Evolutionary conservation across 164 flowering plant genomes (phyloP).

Genomic region (Liriodendron chinense): DNA sequence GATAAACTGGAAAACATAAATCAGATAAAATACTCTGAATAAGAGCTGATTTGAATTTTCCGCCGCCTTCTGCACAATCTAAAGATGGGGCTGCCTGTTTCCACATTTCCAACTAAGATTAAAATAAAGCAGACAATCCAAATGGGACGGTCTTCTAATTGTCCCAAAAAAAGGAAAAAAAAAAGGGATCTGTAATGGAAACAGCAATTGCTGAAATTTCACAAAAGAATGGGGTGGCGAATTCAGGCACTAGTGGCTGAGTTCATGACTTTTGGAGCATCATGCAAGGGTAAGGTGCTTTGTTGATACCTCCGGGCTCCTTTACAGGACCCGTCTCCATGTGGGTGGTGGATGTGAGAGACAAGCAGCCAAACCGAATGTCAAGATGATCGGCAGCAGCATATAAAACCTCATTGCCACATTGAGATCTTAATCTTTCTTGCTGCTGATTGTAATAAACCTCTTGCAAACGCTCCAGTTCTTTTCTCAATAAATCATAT

Average conservation of each 20-base stretch:
- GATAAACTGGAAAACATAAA: not conserved
- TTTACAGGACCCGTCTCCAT: not conserved
- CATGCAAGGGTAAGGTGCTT: slow-evolving; percentile 7
- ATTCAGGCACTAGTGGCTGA: not conserved
- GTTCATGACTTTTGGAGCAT: slow-evolving; percentile 5
- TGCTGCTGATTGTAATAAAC: slow-evolving; percentile 2
- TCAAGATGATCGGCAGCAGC: not conserved
- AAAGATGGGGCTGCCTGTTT: slow-evolving; percentile 7
- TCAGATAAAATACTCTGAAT: too few species aligned
- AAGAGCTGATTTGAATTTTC: too few species aligned
- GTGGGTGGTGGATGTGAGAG: slow-evolving; percentile 2
- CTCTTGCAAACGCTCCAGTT: slow-evolving; percentile 4
- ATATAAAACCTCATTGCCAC: too few species aligned
- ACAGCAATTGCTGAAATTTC: slow-evolving; percentile 2
- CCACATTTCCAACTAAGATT: not conserved
- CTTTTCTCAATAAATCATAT: slow-evolving; percentile 7
- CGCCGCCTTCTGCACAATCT: too few species aligned
- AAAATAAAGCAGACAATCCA: not conserved
- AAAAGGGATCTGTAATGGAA: not conserved
- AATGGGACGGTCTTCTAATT: not conserved
- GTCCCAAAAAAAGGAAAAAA: not conserved
- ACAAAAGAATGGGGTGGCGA: not conserved
- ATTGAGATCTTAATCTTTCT: not conserved
- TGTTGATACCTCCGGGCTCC: not conserved
- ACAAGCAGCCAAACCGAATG: slow-evolving; percentile 6